Evolutionary conservation across 768 basidiomycete species (phyloP).

Genomic region (Suillus americanus): DNA sequence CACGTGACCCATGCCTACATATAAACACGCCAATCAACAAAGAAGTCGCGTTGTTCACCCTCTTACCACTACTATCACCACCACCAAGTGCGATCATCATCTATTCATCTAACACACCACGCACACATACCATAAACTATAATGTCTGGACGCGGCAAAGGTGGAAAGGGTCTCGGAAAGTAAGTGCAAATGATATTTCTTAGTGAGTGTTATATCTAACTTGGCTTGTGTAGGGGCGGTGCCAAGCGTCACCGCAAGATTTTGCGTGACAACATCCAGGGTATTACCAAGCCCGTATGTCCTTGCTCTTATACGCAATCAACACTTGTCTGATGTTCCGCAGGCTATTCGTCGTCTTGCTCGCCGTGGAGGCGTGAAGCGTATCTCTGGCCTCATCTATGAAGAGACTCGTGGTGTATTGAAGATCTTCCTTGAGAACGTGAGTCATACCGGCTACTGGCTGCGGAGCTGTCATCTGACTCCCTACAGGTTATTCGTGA

Average conservation of each 20-base stretch:
- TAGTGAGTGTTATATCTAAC: slow-evolving; percentile 10
- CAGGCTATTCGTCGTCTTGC: slow-evolving; percentile 80
- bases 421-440: slow-evolving; percentile 87
- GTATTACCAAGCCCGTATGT: slow-evolving; percentile 49
- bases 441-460: slow-evolving; percentile 39
- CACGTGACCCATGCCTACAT: slow-evolving; percentile 29
- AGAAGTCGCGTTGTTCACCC: slow-evolving; percentile 23
- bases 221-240: slow-evolving; percentile 31
- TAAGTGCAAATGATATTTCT: slow-evolving; percentile 10
- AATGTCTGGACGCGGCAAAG: slow-evolving; percentile 52
- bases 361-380: slow-evolving; percentile 91
- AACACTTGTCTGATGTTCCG: slow-evolving; percentile 57
- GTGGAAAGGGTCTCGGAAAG: slow-evolving; percentile 52
- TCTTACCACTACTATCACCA: slow-evolving; percentile 28
- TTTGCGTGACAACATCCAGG: slow-evolving; percentile 49
- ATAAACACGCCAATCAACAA: slow-evolving; percentile 33
- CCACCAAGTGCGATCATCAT: slow-evolving; percentile 6
- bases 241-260: slow-evolving; percentile 49
- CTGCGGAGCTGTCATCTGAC: slow-evolving; percentile 9
- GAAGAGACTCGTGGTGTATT: slow-evolving; percentile 92
- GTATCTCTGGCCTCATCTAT: slow-evolving; percentile 87
- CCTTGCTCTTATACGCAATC: slow-evolving; percentile 22
- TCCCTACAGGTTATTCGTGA: slow-evolving; percentile 77
- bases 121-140: slow-evolving; percentile 11
- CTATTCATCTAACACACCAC: slow-evolving; percentile 9